Evolutionary conservation across 805 yeast species (phyloP), one percentile per base, ranked within the genome.

Genomic region (Wickerhamomyces queroliae): DNA sequence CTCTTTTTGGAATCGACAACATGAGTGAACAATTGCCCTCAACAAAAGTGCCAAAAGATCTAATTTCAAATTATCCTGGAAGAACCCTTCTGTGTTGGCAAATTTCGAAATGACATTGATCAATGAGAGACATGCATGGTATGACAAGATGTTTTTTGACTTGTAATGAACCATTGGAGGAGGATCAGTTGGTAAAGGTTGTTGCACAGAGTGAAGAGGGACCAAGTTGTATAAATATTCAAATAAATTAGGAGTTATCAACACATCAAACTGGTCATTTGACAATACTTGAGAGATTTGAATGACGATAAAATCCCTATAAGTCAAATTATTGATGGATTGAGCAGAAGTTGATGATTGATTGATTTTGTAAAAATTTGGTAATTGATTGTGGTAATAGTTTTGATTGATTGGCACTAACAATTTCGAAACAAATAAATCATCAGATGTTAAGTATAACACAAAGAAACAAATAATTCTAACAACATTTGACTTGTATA

Each of bases 201-300:
- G 21, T 15, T 18, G 33, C 5, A 30, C 15, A n/a, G 10, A 5
- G 64, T 48, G 33, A 12, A 70, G 52, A 2, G 76, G 78, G 12
- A 84, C 60, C 36, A 82, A 50, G 52, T 84, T 83, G 58, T 80
- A 82, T 8, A 83, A 55, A 37, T 75, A 65, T 50, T 83, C 84
- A 36, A 75, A 70, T 27, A 78, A 58, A 11, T 78, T 70, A 1
- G 78, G 71, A 4, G 75, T 59, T 12, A 70, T 51, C 4, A 62
- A 46, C 13, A 42, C 43, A 37, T 62, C 63, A 35, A 53, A 52
- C 25, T 62, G 52, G 44, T 69, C 67, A 21, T 58, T 40, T 16
- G 55, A 46, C 6, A 78, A 48, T 26, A 74, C 49, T 19, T 62
- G 61, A 34, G 78, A 70, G 6, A 77, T 53, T 35, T 80, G 84